Percentiles rank a stretch among this genome's conserved stretches.
phyloP scores from a whole-genome alignment of 2,329 filamentous ascomycete genomes.

The Pseudogymnoascus sp. region DNA sequence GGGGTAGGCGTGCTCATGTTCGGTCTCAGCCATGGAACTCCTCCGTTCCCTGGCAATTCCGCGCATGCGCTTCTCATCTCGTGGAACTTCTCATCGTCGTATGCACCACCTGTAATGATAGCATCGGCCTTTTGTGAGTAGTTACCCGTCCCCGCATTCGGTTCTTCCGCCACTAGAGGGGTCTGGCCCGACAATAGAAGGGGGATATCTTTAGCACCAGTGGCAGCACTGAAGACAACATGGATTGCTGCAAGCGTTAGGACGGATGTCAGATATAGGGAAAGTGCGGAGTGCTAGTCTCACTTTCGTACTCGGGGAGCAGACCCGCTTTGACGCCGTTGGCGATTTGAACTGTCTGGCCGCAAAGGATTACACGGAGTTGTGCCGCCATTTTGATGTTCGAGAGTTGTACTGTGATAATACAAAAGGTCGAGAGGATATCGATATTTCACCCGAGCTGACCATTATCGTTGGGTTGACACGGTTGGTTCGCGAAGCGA shows the following conservation, averaged over 20 bases:
- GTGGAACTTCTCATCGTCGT: conserved; percentile 14
- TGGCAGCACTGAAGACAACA: conserved; percentile 10
- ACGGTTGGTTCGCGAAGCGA: background rate
- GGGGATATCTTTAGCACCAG: conserved; percentile 10
- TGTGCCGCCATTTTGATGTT: background rate
- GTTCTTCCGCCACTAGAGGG: background rate
- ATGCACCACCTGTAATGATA: conserved; percentile 10
- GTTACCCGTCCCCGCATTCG: conserved; percentile 11
- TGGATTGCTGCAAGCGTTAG: conserved; percentile 10
- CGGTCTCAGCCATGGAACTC: conserved; percentile 16
- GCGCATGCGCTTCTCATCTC: conserved; percentile 13
- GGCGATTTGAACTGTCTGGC: conserved; percentile 9
- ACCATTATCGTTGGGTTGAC: background rate
- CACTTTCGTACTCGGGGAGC: conserved; percentile 14
- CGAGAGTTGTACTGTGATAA: background rate
- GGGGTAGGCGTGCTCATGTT: conserved; percentile 15
- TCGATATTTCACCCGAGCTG: background rate
- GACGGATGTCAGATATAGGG: background rate
- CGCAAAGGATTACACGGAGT: background rate
- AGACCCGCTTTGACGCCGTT: conserved; percentile 10
- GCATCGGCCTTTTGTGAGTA: conserved; percentile 9
- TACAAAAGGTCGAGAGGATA: background rate
- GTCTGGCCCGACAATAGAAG: conserved; percentile 6
- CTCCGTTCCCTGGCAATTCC: conserved; percentile 10
- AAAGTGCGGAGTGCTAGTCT: background rate